A percentile compares a stretch with the other conserved stretches of the same genome.
Conservation (phyloP, 768 basidiomycete species). For the Nidularia pulvinata region DNA sequence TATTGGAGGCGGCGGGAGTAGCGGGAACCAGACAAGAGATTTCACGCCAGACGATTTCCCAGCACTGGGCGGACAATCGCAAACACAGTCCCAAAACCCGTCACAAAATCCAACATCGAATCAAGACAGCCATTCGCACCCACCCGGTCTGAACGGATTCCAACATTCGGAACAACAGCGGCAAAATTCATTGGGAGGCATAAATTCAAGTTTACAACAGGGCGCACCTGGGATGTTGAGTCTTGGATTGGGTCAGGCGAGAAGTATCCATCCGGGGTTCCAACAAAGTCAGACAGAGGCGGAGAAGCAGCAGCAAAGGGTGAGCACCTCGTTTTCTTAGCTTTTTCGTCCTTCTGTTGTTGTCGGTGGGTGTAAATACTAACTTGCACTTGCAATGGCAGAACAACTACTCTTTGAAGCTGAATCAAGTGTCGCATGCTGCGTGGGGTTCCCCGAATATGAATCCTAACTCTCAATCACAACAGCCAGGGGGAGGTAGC, state of each 20-base stretch:
- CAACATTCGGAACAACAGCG: slow-evolving; percentile 50
- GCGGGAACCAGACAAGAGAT: slow-evolving; percentile 50
- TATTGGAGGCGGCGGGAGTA: slow-evolving; percentile 29
- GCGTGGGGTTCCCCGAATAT: slow-evolving; percentile 65
- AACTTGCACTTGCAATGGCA: slow-evolving; percentile 13
- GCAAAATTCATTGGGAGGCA: slow-evolving; percentile 53
- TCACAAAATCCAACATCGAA: slow-evolving; percentile 27
- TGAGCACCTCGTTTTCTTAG: slow-evolving; percentile 33
- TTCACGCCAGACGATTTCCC: slow-evolving; percentile 93
- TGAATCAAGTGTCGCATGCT: slow-evolving; percentile 59
- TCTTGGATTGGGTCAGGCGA: slow-evolving; percentile 35
- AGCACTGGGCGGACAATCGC: slow-evolving; percentile 71
- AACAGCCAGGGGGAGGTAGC: slow-evolving; percentile 4
- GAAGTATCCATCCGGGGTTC: slow-evolving; percentile 50
- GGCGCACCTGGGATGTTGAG: slow-evolving; percentile 69
- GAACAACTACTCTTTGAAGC: slow-evolving; percentile 64
- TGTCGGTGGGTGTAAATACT: slow-evolving; percentile 1
- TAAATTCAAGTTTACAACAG: slow-evolving; percentile 31
- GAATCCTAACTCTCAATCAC: slow-evolving; percentile 38
- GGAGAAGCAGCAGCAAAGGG: slow-evolving; percentile 65
- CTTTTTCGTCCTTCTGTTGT: neutral
- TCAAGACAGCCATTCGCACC: slow-evolving; percentile 50
- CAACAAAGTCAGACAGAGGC: slow-evolving; percentile 56
- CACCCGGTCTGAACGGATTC: slow-evolving; percentile 81
- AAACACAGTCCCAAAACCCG: slow-evolving; percentile 32